A percentile compares a stretch with the other conserved stretches of the same genome.
Evolutionary conservation across 2,329 filamentous ascomycete genomes (phyloP).

Genomic region (Dendrostoma leiphaemia): DNA sequence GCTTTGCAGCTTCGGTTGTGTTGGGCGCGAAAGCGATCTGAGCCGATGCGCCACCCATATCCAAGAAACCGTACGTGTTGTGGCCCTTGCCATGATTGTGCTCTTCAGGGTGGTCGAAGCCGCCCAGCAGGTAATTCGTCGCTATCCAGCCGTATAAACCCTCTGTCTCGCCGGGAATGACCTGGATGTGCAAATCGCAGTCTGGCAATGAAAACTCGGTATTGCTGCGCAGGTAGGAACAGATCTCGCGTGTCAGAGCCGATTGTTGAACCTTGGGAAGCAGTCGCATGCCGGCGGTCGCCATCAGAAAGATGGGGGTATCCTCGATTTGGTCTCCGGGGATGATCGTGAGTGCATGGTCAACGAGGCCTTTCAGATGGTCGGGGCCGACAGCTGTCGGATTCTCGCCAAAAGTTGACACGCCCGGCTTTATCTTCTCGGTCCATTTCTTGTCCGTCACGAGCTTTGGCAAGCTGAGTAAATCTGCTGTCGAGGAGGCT

Average conservation of each 20-base stretch:
- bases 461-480: conserved; percentile 73
- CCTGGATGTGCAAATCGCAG: conserved; percentile 84
- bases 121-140: conserved; percentile 89
- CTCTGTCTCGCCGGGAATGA: conserved; percentile 94
- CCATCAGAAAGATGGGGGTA: conserved; percentile 92
- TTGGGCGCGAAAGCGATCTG: conserved; percentile 99
- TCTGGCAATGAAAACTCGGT: conserved; percentile 87
- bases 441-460: conserved; percentile 84
- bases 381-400: conserved; percentile 76
- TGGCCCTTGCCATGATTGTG: conserved; percentile 84
- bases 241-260: conserved; percentile 73
- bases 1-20: conserved; percentile 81
- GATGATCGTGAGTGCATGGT: conserved; percentile 78
- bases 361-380: conserved; percentile 75
- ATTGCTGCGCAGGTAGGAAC: conserved; percentile 73
- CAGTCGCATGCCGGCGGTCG: conserved; percentile 91
- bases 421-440: conserved; percentile 90
- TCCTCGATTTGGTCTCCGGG: conserved; percentile 73
- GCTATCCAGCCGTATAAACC: conserved; percentile 97
- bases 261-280: conserved; percentile 71
- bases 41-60: conserved; percentile 97
- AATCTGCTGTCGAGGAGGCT: conserved; percentile 54
- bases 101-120: conserved; percentile 74
- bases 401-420: conserved; percentile 83
- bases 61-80: conserved; percentile 93